Conservation (phyloP, 257 asterid species). For the Cynanchum wilfordii region DNA sequence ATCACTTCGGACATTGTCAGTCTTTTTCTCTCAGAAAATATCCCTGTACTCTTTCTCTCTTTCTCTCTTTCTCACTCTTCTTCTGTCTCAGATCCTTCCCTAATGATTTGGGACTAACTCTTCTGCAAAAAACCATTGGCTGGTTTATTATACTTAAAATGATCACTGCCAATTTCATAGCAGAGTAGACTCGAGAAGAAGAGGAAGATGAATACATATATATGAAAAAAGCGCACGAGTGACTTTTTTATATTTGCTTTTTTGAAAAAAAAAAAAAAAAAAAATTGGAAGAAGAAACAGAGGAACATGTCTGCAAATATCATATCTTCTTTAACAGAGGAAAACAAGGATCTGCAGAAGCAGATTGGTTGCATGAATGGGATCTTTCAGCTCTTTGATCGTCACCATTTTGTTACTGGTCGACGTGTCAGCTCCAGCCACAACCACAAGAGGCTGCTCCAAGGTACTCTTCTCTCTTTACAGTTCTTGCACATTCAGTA, state of each 20-base stretch:
- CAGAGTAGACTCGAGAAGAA: constrained; percentile 12
- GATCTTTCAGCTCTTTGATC: constrained; percentile 74
- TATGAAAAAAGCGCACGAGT: constrained; percentile 8
- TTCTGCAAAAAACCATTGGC: constrained; percentile 13
- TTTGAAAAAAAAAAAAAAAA: no score
- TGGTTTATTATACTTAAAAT: neutral
- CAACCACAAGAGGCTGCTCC: constrained; percentile 53
- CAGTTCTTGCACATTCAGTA: neutral
- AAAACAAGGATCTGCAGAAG: constrained; percentile 52
- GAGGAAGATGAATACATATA: neutral
- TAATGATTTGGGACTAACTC: constrained; percentile 42
- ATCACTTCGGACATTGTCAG: constrained; percentile 29
- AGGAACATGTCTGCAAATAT: constrained; percentile 48
- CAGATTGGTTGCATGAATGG: constrained; percentile 97
- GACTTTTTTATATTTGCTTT: constrained; percentile 10
- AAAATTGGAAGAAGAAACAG: constrained; percentile 8
- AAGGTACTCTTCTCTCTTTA: constrained; percentile 39
- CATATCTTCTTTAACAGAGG: constrained; percentile 42
- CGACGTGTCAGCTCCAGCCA: constrained; percentile 39
- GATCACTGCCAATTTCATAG: neutral
- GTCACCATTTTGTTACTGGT: constrained; percentile 61
- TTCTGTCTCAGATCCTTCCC: constrained; percentile 16
- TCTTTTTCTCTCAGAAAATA: constrained; percentile 24
- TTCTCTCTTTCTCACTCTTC: constrained; percentile 15
- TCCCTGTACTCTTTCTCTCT: constrained; percentile 16